Conservation (phyloP, 2,329 filamentous ascomycete species). For the Pseudopithomyces maydicus region DNA sequence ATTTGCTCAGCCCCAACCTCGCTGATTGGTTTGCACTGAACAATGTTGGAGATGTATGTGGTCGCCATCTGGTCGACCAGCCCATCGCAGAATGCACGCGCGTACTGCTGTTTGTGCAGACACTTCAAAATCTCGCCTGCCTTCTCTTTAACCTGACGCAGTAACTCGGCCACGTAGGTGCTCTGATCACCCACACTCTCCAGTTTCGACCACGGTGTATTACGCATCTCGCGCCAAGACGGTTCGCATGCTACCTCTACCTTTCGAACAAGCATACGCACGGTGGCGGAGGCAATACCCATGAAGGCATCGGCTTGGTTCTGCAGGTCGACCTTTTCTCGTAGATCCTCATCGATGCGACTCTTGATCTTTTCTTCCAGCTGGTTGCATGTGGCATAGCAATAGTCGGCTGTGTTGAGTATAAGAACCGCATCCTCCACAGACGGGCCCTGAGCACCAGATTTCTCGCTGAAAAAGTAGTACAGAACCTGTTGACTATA, state of each 20-base stretch:
- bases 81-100: constrained; percentile 92
- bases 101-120: constrained; percentile 90
- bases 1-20: constrained; percentile 98
- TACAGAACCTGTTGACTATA: constrained; percentile 93
- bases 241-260: constrained; percentile 84
- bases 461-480: constrained; percentile 67
- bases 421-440: constrained; percentile 83
- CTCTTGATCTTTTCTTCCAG: constrained; percentile 94
- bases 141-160: constrained; percentile 73
- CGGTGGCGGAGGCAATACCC: constrained; percentile 86
- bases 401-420: constrained; percentile 96
- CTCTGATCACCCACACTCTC: constrained; percentile 94
- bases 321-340: constrained; percentile 78
- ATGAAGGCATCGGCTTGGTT: constrained; percentile 95
- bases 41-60: constrained; percentile 80
- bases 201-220: constrained; percentile 92
- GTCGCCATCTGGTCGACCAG: constrained; percentile 86
- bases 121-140: constrained; percentile 76
- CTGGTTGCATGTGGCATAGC: constrained; percentile 90
- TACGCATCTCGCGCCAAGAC: constrained; percentile 95
- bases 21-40: constrained; percentile 86
- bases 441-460: constrained; percentile 60
- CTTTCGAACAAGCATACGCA: constrained; percentile 80
- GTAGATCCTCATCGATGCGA: constrained; percentile 80
- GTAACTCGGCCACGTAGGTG: constrained; percentile 82